A percentile compares a stretch with the other conserved stretches of the same genome.
Evolutionary conservation across 2,329 filamentous ascomycete genomes (phyloP).

Genomic region (Leptosphaerulina australis): DNA sequence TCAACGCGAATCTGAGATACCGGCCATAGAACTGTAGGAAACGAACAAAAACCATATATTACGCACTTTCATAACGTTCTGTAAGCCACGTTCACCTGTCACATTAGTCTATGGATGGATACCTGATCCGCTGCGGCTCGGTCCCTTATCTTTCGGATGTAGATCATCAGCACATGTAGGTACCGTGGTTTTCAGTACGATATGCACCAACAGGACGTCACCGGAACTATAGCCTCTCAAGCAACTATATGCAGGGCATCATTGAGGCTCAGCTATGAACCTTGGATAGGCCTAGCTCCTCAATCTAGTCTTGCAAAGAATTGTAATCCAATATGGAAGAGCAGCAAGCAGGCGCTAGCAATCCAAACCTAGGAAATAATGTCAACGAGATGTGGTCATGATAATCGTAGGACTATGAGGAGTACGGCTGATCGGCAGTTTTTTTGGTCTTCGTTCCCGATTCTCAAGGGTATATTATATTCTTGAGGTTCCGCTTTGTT

Average conservation of each 20-base stretch:
- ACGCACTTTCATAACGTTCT: no score
- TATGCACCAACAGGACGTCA: conserved; percentile 1
- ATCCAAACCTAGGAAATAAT: neutral
- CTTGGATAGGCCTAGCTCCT: conserved; percentile 1
- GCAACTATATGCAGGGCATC: conserved; percentile 10
- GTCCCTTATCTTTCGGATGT: conserved; percentile 4
- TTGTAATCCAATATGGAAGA: neutral
- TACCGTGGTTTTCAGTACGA: neutral
- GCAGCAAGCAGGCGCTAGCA: conserved; percentile 6
- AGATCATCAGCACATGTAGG: conserved; percentile 2
- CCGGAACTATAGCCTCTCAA: neutral
- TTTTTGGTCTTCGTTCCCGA: neutral
- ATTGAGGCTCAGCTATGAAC: conserved; percentile 7
- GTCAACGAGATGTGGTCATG: conserved; percentile 5
- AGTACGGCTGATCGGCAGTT: conserved; percentile 1
- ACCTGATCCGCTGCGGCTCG: conserved; percentile 9
- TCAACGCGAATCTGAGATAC: neutral
- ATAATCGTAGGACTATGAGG: neutral
- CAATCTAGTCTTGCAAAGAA: neutral
- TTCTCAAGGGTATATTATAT: conserved; percentile 2
- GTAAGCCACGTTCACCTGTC: neutral
- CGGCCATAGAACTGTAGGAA: no score
- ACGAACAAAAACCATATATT: no score
- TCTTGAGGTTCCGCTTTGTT: neutral
- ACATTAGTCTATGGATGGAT: neutral